Evolutionary conservation across 2,329 filamentous ascomycete species (phyloP).

Genomic region (Bipolaris oryzae): DNA sequence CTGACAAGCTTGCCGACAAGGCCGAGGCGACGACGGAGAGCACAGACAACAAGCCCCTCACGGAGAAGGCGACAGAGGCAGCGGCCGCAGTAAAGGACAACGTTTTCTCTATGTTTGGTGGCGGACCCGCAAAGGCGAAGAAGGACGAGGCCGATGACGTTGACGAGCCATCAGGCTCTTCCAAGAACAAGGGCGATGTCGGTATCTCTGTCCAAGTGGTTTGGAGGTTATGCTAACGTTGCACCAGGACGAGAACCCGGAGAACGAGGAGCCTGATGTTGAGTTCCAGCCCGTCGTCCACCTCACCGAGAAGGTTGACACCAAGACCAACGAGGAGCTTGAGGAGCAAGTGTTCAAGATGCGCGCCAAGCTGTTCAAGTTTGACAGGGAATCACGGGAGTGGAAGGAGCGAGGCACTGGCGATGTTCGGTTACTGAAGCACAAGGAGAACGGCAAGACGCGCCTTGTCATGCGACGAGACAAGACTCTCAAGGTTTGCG

Average conservation of each 20-base stretch:
- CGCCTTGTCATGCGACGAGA: constrained; percentile 97
- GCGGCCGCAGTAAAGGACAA: constrained; percentile 56
- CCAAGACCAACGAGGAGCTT: constrained; percentile 96
- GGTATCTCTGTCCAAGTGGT: constrained; percentile 13
- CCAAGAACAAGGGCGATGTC: constrained; percentile 59
- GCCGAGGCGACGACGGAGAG: constrained; percentile 30
- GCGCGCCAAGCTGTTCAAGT: constrained; percentile 99
- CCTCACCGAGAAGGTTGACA: constrained; percentile 95
- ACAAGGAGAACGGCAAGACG: constrained; percentile 98
- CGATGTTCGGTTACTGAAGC: constrained; percentile 94
- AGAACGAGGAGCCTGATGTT: constrained; percentile 90
- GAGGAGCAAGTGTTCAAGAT: constrained; percentile 99
- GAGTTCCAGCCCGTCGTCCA: constrained; percentile 97
- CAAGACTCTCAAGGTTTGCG: constrained; percentile 99
- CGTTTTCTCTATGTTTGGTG: constrained; percentile 99
- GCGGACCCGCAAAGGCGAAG: constrained; percentile 96
- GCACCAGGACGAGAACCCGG: constrained; percentile 71
- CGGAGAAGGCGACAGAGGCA: constrained; percentile 48
- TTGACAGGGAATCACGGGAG: constrained; percentile 87
- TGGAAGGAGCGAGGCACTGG: constrained; percentile 99
- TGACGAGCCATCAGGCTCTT: constrained; percentile 83
- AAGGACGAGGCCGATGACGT: constrained; percentile 72
- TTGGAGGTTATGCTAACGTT: constrained; percentile 17
- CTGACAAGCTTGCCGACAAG: constrained; percentile 43
- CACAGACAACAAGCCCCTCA: constrained; percentile 59